Evolutionary conservation across 192 early-diverging fungal species (phyloP).

Genomic region (Podila epicladia): DNA sequence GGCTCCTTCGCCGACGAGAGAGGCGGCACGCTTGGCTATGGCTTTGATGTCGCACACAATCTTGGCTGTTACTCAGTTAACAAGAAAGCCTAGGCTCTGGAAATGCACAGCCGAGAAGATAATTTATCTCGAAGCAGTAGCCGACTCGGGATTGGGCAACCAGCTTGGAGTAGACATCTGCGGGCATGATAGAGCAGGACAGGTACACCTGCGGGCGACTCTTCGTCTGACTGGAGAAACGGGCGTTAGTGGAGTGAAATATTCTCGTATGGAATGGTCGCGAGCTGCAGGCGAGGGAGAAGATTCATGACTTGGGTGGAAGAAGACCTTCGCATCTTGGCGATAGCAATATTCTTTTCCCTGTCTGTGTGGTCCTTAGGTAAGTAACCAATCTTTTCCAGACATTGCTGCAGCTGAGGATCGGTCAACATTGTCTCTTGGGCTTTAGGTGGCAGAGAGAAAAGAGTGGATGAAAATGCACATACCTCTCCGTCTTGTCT

Average conservation of each 20-base stretch:
- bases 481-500: too few species aligned
- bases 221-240: neutral
- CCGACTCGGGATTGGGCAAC: neutral
- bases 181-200: conserved; percentile 2
- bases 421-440: too few species aligned
- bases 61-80: conserved; percentile 1
- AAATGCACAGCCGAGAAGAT: neutral
- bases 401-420: too few species aligned
- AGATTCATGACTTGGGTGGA: neutral
- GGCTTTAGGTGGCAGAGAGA: too few species aligned
- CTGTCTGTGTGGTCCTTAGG: too few species aligned
- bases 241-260: conserved; percentile 15
- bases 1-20: neutral
- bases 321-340: neutral
- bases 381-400: too few species aligned
- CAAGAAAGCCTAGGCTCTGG: conserved; percentile 5
- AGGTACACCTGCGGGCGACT: neutral
- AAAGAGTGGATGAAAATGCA: too few species aligned
- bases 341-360: too few species aligned
- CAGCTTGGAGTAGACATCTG: neutral
- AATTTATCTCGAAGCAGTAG: conserved; percentile 6
- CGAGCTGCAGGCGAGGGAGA: conserved; percentile 1
- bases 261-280: conserved; percentile 10
- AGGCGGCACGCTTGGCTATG: neutral
- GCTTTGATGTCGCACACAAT: conserved; percentile 2